A percentile compares a stretch with the other conserved stretches of the same genome.
These are phyloP conservation scores for Colletotrichum sp. DNA, from an alignment of 2,329 filamentous ascomycete species.

Conservation along the genomic window DNA sequence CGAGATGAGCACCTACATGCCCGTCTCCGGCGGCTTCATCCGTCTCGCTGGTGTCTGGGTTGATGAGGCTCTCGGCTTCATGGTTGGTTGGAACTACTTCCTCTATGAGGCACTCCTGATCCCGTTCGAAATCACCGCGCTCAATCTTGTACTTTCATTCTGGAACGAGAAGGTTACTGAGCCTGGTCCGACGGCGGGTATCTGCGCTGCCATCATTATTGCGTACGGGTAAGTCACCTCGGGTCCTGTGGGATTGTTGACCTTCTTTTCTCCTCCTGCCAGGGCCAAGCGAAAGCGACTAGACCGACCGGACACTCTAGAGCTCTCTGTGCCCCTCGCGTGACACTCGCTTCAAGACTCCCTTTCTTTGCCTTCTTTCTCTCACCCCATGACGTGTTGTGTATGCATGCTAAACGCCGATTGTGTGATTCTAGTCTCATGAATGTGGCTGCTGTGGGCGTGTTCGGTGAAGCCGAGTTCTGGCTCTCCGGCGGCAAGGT, in stretches of 20 bases:
- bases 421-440: conserved; percentile 21
- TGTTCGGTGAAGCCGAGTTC: conserved; percentile 63
- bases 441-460: conserved; percentile 21
- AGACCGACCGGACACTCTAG: not conserved
- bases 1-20: conserved; percentile 38
- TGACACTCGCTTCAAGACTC: not conserved
- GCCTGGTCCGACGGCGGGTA: conserved; percentile 23
- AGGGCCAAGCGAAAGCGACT: not conserved
- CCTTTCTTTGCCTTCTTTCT: not conserved
- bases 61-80: conserved; percentile 61
- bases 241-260: not conserved
- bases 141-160: conserved; percentile 27
- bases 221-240: conserved; percentile 12
- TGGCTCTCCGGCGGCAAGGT: conserved; percentile 62
- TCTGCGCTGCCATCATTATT: conserved; percentile 25
- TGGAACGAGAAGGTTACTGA: conserved; percentile 23
- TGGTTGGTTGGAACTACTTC: conserved; percentile 67
- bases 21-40: conserved; percentile 19
- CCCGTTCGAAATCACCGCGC: conserved; percentile 31
- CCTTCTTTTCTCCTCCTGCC: not conserved
- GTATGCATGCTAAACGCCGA: conserved; percentile 18
- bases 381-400: not conserved
- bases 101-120: conserved; percentile 49
- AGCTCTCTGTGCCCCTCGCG: conserved; percentile 4
- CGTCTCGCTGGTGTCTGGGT: conserved; percentile 42